These are phyloP conservation scores for Ustilago cynodontis DNA, from an alignment of 1,284 basidiomycete genomes.

Conservation along the genomic window DNA sequence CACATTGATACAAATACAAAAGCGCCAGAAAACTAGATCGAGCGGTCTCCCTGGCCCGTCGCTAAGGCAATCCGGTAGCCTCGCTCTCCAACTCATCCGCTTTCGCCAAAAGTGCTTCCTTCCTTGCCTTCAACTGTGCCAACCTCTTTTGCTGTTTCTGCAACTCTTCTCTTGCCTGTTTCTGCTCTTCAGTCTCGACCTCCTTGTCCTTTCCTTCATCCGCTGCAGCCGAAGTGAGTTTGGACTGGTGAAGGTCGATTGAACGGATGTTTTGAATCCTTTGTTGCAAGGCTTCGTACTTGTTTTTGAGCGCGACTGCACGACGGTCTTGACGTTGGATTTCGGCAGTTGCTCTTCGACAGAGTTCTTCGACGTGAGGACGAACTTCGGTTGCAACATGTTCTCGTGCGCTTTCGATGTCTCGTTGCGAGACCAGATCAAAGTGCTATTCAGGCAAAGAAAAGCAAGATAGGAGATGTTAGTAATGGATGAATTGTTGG, in stretches of 20 bases:
- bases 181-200: slow-evolving; percentile 1
- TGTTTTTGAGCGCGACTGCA: slow-evolving; percentile 38
- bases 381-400: slow-evolving; percentile 49
- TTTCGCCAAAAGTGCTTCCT: slow-evolving; percentile 24
- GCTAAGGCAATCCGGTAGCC: background rate
- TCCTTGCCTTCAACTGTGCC: slow-evolving; percentile 17
- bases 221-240: slow-evolving; percentile 20
- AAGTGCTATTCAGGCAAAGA: slow-evolving; percentile 27
- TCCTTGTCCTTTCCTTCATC: background rate
- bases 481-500: too few relatives aligned
- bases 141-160: slow-evolving; percentile 10
- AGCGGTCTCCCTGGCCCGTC: background rate
- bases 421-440: slow-evolving; percentile 43
- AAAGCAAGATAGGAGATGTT: background rate
- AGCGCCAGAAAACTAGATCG: background rate
- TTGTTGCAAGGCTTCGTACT: slow-evolving; percentile 35
- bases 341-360: slow-evolving; percentile 29
- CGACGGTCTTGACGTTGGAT: slow-evolving; percentile 42
- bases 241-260: slow-evolving; percentile 40
- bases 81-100: slow-evolving; percentile 32
- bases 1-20: slow-evolving; percentile 15
- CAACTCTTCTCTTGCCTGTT: slow-evolving; percentile 5
- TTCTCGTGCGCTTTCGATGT: slow-evolving; percentile 38
- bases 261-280: slow-evolving; percentile 33
- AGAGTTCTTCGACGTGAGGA: slow-evolving; percentile 48